Base-by-base conservation (phyloP, 179 eudicot genomes). In the Drosera spatulata region DNA sequence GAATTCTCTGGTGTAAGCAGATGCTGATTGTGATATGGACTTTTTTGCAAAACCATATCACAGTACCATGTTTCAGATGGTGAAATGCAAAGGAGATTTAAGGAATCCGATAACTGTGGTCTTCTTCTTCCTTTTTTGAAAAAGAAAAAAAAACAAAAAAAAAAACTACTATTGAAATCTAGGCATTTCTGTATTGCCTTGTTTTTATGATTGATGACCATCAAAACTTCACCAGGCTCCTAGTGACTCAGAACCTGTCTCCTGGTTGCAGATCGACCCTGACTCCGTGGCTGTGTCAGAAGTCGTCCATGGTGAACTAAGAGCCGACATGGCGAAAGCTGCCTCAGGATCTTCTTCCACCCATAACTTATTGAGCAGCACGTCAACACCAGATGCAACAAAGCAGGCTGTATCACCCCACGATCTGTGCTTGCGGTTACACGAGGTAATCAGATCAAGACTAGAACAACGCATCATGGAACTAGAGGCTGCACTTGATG, bases 401-500 rank as follows among this genome's bases (percentile, higher is more conserved):
- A 75, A 80, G 53, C 69, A 85, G 22, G 79, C 82, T 2, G 85
- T 91, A 43, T 82, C 95, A 40, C 91, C 96, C 10, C 77, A 62
- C 56, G 91, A 85, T 49, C 73, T 91, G 56, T 76, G 76, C 71
- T 64, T 88, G 63, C 82, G 89, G 50, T 63, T 91, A 68, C 98
- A 88, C 50, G 82, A 91, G 73, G 79, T 91, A 69, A 75, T 85
- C 66, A 83, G 78, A 66, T 77, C 84, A 41, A 79, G 84, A 72
- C 60, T 91, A 41, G 85, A 88, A 79, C 79, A 75, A 39, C 96
- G 82, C 2, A 71, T 91, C 53, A 65, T 65, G 65, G 96, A 91
- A 62, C 91, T 91, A 3, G 96, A 91, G 73, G 61, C 66, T 13
- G 95, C 77, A 38, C 87, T 90, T 15, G 67, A 71, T 39, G 68